phyloP scores from a whole-genome alignment of 2,329 filamentous ascomycete species.

The Zasmidium cellare region DNA sequence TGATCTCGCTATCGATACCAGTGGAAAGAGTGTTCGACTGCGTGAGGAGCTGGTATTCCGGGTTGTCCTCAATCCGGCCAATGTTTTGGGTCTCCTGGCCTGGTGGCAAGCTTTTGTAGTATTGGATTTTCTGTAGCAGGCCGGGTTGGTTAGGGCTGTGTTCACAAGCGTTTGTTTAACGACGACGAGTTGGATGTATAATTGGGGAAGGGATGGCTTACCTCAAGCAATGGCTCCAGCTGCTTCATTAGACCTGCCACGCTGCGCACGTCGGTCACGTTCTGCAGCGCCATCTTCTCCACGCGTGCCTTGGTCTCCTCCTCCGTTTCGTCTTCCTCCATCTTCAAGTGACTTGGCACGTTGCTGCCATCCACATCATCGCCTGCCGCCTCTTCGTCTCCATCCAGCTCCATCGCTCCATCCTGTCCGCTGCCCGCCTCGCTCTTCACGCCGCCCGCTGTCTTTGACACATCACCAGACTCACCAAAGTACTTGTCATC shows the following conservation, averaged over 20 bases:
- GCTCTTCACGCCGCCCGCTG: constrained; percentile 2
- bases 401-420: constrained; percentile 54
- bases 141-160: constrained; percentile 68
- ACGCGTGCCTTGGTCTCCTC: constrained; percentile 75
- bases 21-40: constrained; percentile 88
- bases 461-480: constrained; percentile 43
- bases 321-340: constrained; percentile 60
- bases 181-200: constrained; percentile 31
- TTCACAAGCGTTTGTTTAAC: constrained; percentile 68
- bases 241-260: constrained; percentile 80
- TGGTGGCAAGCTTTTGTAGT: constrained; percentile 70
- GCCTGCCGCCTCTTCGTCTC: constrained; percentile 52
- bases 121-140: constrained; percentile 70
- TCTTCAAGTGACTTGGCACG: constrained; percentile 32
- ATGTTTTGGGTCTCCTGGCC: constrained; percentile 65
- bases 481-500: constrained; percentile 37
- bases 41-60: constrained; percentile 84
- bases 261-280: constrained; percentile 74
- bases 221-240: constrained; percentile 77
- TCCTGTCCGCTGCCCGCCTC: constrained; percentile 52
- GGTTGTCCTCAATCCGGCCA: constrained; percentile 87
- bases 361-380: constrained; percentile 44
- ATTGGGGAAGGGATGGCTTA: constrained; percentile 52
- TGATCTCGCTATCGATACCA: constrained; percentile 89
- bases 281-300: constrained; percentile 76